Evolutionary conservation across 805 yeast species (phyloP).

Genomic region (Monosporozyma aquatica): DNA sequence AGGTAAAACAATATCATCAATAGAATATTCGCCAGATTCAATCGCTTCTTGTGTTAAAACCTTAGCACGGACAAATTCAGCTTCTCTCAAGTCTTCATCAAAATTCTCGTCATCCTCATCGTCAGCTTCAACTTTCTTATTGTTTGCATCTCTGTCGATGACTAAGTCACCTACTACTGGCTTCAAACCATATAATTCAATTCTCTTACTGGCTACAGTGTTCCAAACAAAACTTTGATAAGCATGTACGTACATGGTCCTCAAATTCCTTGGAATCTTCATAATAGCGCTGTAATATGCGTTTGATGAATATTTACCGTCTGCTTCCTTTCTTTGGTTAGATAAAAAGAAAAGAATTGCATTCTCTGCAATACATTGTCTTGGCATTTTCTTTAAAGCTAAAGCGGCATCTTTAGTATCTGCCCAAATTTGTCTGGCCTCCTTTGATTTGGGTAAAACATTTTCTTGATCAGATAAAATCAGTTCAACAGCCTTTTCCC

Average conservation of each 20-base stretch:
- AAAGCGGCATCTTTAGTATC: slow-evolving; percentile 54
- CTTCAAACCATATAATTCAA: slow-evolving; percentile 57
- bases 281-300: slow-evolving; percentile 73
- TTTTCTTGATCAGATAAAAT: slow-evolving; percentile 79
- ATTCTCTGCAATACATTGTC: slow-evolving; percentile 76
- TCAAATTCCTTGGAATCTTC: slow-evolving; percentile 83
- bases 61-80: slow-evolving; percentile 55
- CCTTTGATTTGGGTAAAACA: slow-evolving; percentile 72
- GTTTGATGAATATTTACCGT: slow-evolving; percentile 38
- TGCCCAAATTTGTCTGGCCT: slow-evolving; percentile 77
- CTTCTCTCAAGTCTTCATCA: slow-evolving; percentile 61
- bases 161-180: slow-evolving; percentile 81
- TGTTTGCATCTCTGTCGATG: slow-evolving; percentile 24
- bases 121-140: slow-evolving; percentile 11
- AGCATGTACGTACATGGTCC: slow-evolving; percentile 95
- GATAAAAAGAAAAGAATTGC: slow-evolving; percentile 56
- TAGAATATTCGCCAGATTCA: slow-evolving; percentile 45
- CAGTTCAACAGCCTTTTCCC: slow-evolving; percentile 72
- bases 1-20: slow-evolving; percentile 86
- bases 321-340: slow-evolving; percentile 40
- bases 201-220: slow-evolving; percentile 65
- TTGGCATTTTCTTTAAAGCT: slow-evolving; percentile 75
- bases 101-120: slow-evolving; percentile 43
- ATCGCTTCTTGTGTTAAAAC: slow-evolving; percentile 69
- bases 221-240: slow-evolving; percentile 97